Percentiles rank a stretch among this genome's conserved stretches.
Evolutionary conservation across 441 rosid genomes (phyloP).

Genomic region (Brassica balearica): DNA sequence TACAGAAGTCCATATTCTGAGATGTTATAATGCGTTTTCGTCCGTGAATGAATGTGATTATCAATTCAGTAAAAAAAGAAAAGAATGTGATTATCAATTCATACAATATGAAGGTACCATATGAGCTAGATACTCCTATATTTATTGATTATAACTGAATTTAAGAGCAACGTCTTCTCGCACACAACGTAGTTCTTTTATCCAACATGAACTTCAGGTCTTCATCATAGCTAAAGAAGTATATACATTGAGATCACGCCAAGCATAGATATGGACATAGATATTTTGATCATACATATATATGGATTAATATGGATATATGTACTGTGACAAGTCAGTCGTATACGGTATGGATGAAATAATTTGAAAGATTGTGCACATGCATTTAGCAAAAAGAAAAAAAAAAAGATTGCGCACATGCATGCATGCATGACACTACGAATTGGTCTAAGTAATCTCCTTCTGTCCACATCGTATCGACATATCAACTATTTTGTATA

Average conservation of each 20-base stretch:
- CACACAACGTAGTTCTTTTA: neutral
- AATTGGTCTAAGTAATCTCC: slow-evolving; percentile 21
- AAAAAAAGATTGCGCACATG: slow-evolving; percentile 35
- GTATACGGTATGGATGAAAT: slow-evolving; percentile 34
- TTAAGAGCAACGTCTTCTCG: neutral
- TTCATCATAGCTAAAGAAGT: neutral
- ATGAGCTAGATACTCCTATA: neutral
- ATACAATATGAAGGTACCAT: neutral
- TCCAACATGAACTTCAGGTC: neutral
- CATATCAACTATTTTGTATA: slow-evolving; percentile 26
- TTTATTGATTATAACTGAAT: neutral
- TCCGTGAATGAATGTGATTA: neutral
- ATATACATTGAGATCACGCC: neutral
- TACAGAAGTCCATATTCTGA: neutral
- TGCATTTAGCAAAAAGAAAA: slow-evolving; percentile 9
- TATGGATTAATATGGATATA: neutral
- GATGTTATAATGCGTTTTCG: neutral
- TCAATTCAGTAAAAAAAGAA: too few species aligned
- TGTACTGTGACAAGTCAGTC: slow-evolving; percentile 2
- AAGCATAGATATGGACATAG: neutral
- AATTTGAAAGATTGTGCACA: slow-evolving; percentile 31
- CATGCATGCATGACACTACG: slow-evolving; percentile 32
- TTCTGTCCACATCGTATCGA: slow-evolving; percentile 38
- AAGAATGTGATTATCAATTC: too few species aligned
- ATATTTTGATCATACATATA: neutral